phyloP scores from a whole-genome alignment of 441 rosid species.

The Raphanus hybrid region DNA sequence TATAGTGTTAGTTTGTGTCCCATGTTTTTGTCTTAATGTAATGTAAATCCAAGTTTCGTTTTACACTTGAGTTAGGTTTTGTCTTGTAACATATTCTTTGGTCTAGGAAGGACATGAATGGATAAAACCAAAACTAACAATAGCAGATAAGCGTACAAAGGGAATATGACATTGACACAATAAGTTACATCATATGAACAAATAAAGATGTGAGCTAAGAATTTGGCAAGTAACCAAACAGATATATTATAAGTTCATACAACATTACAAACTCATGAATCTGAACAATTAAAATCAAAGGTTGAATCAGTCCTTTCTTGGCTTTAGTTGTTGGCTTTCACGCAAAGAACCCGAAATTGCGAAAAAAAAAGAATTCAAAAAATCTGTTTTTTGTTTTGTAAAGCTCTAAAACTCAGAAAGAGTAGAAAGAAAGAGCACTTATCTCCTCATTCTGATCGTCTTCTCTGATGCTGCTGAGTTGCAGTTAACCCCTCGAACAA shows the following conservation, averaged over 20 bases:
- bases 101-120: not conserved
- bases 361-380: slow-evolving; percentile 42
- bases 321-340: not conserved
- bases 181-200: slow-evolving; percentile 28
- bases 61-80: not conserved
- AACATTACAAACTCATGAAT: slow-evolving; percentile 40
- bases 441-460: slow-evolving; percentile 67
- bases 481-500: slow-evolving; percentile 86
- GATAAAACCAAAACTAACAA: not conserved
- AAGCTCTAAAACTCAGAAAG: slow-evolving; percentile 21
- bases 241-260: slow-evolving; percentile 21
- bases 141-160: not conserved
- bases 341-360: slow-evolving; percentile 10
- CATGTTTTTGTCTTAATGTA: not conserved
- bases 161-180: slow-evolving; percentile 27
- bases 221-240: slow-evolving; percentile 40
- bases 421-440: slow-evolving; percentile 21
- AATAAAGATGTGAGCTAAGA: slow-evolving; percentile 18
- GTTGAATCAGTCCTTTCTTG: slow-evolving; percentile 21
- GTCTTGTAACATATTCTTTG: not conserved
- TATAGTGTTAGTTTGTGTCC: not conserved
- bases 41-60: not conserved
- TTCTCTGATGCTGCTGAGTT: slow-evolving; percentile 81
- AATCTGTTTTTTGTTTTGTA: slow-evolving; percentile 34
- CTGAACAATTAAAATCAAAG: slow-evolving; percentile 27